Base-by-base conservation (phyloP, 2,329 filamentous ascomycete genomes). In the Fusarium drepaniforme region DNA sequence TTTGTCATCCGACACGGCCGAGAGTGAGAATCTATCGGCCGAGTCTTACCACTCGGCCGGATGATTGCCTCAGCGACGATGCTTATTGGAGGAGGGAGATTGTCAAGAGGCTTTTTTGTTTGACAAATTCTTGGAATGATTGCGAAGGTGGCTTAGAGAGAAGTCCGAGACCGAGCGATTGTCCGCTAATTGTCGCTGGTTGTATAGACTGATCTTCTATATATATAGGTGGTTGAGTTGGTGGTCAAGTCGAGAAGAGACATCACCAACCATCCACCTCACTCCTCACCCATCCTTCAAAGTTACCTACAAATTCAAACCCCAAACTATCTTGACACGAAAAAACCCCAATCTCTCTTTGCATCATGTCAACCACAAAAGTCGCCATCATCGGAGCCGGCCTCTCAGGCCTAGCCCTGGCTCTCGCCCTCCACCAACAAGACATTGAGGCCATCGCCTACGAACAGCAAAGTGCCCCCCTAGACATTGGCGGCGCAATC, bases 401-500 rank as follows among this genome's bases (percentile, higher is more conserved):
- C 60, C 86, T 83, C 35, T 80, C 82, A 2, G 90, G 90, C 44
- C 86, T 92, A 8, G 84, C 86, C 1, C 83, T 92, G 0, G 89
- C 89, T 0, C 83, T 92, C 0, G 84, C 87, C 3, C 82, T 92
- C 0, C 85, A 90, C 67, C 82, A 86, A 35, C 83, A 88, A 66
- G 82, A 82, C 46, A 90, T 92, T 51, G 73, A 82, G 7, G 84
- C 82, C 68, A 86, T 82, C 4, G 80, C 91, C 61, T 91, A 90
- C 71, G 90, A 91, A 70, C 82, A 84, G 16, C 84, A 87, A 11
- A 68, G 81, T 0, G 83, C 83, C 0, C 82, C 85, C 2, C 82
- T 86, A 3, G 83, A 87, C 68, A 86, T 86, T 28, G 87, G 87
- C 21, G 90, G 90, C 4, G 89, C 88, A 1, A 82, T 92, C 35